Evolutionary conservation across 108 stramenopile genomes (phyloP).

Genomic region (Cyclotella sp.): DNA sequence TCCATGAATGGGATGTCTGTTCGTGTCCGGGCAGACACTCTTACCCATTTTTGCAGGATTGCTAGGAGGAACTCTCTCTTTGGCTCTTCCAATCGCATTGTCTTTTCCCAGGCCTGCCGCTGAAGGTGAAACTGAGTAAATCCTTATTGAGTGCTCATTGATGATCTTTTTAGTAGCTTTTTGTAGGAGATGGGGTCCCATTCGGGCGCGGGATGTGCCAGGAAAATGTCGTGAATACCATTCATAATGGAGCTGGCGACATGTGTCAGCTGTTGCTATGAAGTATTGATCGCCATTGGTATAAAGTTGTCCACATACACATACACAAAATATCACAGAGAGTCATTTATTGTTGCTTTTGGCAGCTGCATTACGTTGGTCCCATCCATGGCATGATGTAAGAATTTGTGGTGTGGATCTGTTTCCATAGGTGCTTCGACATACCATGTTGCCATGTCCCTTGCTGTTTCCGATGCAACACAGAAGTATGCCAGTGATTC

Average conservation of each 20-base stretch:
- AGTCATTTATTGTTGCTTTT: neutral
- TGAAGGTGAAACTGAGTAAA: neutral
- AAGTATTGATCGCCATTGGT: neutral
- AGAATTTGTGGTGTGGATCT: neutral
- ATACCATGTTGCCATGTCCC: too few species aligned
- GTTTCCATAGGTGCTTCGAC: neutral
- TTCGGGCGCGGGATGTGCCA: neutral
- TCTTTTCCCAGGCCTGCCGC: neutral
- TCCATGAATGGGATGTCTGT: neutral
- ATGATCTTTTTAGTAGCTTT: neutral
- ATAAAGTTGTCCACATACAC: conserved; percentile 2
- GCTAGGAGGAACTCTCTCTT: neutral
- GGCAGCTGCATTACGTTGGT: neutral
- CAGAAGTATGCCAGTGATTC: too few species aligned
- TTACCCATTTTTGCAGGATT: neutral
- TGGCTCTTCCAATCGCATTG: neutral
- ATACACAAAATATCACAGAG: neutral
- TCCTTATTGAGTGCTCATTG: neutral
- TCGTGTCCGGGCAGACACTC: neutral
- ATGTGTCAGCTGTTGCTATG: neutral
- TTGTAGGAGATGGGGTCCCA: neutral
- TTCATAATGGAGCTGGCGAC: neutral
- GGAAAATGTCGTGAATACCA: too few species aligned
- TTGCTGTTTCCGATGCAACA: too few species aligned
- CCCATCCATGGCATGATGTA: neutral